Conservation (phyloP, 352 stramenopile genomes). For the Globisporangium splendens region DNA sequence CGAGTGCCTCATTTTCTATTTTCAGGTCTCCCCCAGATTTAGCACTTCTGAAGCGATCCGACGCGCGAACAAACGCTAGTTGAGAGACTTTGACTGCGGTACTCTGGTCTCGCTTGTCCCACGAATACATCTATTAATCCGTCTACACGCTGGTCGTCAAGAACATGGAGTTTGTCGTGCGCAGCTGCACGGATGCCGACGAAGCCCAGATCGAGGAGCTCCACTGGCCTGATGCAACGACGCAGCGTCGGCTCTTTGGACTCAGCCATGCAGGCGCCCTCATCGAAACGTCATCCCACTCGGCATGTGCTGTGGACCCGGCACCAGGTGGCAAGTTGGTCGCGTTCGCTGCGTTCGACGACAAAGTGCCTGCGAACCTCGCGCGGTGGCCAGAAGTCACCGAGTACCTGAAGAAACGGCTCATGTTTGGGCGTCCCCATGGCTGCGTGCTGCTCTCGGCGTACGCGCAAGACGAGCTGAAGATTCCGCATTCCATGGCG, state of each 20-base stretch:
- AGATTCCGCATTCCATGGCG: constrained; percentile 17
- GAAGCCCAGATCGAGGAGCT: constrained; percentile 37
- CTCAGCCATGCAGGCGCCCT: constrained; percentile 51
- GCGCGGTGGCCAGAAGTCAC: constrained; percentile 52
- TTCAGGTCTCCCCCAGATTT: too few relatives aligned
- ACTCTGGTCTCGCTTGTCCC: too few relatives aligned
- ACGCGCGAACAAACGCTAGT: too few relatives aligned
- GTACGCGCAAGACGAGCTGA: constrained; percentile 34
- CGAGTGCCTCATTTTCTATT: too few relatives aligned
- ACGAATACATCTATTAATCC: too few relatives aligned
- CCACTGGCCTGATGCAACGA: constrained; percentile 30
- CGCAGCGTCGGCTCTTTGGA: constrained; percentile 55
- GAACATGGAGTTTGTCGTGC: constrained; percentile 36
- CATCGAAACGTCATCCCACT: constrained; percentile 56
- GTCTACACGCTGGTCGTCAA: too few relatives aligned
- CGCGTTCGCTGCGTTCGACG: constrained; percentile 64
- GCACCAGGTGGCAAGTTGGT: constrained; percentile 13
- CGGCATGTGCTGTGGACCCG: constrained; percentile 36
- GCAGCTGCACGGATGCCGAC: constrained; percentile 38
- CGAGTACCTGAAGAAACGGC: constrained; percentile 62
- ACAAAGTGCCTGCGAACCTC: constrained; percentile 41
- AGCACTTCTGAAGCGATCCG: too few relatives aligned
- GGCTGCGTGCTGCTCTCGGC: constrained; percentile 50
- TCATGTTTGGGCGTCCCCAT: constrained; percentile 40
- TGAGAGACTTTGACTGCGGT: too few relatives aligned